Conservation (phyloP, 768 basidiomycete species). For the Agaricus blazei region DNA sequence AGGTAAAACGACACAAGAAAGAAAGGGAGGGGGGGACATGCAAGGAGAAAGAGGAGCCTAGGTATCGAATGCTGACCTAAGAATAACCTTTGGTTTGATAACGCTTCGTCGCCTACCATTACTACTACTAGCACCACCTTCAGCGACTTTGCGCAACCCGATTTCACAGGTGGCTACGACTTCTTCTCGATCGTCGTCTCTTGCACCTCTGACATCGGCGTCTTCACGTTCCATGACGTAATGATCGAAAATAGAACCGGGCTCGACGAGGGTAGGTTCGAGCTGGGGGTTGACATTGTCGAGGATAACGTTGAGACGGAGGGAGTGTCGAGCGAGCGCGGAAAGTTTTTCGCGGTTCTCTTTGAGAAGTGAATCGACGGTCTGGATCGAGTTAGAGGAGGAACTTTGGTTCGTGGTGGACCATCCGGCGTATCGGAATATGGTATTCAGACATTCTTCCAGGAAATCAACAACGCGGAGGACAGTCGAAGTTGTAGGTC, state of each 20-base stretch:
- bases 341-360: constrained; percentile 13
- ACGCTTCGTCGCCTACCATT: constrained; percentile 6
- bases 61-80: constrained; percentile 6
- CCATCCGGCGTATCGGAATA: constrained; percentile 7
- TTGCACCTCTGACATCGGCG: constrained; percentile 4
- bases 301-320: constrained; percentile 15
- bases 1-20: not conserved
- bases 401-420: not conserved
- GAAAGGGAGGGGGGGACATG: not conserved
- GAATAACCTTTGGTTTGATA: constrained; percentile 15
- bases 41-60: not conserved
- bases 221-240: constrained; percentile 25
- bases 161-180: constrained; percentile 28
- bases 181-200: constrained; percentile 11
- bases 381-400: not conserved
- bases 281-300: constrained; percentile 20
- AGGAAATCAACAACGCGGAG: constrained; percentile 11
- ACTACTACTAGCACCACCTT: not conserved
- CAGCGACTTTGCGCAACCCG: constrained; percentile 19
- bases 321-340: constrained; percentile 25
- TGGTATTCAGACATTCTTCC: constrained; percentile 3
- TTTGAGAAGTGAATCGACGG: constrained; percentile 10
- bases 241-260: constrained; percentile 22
- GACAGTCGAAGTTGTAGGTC: constrained; percentile 10
- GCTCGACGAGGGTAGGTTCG: constrained; percentile 21